These are phyloP conservation scores for Hymenoscyphus fructigenus DNA, from an alignment of 2,329 filamentous ascomycete genomes.

Conservation along the genomic window DNA sequence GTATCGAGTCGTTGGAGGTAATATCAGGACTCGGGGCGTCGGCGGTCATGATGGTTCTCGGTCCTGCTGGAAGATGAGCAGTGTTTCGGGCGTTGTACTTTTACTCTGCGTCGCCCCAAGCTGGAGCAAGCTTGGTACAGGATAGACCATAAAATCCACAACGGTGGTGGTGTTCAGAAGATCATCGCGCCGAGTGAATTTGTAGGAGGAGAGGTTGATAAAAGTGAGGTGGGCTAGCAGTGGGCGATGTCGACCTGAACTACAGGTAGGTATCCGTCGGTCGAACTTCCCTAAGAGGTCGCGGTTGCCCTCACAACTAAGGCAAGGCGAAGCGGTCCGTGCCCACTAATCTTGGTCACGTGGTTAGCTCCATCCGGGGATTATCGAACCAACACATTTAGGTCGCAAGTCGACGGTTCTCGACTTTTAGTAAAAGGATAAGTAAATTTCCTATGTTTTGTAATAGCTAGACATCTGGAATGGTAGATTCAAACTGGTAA, in stretches of 20 bases:
- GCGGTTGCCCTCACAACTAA: constrained; percentile 1
- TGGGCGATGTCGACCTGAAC: constrained; percentile 1
- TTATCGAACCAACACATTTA: too few relatives aligned
- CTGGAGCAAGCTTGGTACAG: constrained; percentile 12
- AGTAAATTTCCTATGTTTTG: too few relatives aligned
- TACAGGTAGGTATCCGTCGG: background rate
- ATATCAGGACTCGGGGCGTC: constrained; percentile 28
- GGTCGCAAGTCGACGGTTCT: too few relatives aligned
- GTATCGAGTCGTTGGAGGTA: constrained; percentile 32
- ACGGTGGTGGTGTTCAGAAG: background rate
- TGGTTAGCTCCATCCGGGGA: background rate
- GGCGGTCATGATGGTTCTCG: constrained; percentile 29
- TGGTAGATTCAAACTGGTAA: too few relatives aligned
- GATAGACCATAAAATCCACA: constrained; percentile 6
- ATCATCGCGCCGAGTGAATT: background rate
- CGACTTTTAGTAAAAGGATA: too few relatives aligned
- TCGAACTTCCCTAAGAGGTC: background rate
- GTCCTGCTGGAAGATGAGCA: constrained; percentile 15
- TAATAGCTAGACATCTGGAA: too few relatives aligned
- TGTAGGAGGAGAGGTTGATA: background rate
- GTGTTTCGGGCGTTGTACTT: constrained; percentile 28
- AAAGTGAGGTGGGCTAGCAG: background rate
- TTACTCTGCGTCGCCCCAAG: constrained; percentile 20
- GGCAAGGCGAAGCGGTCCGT: background rate
- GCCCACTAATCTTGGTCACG: background rate